These are phyloP conservation scores for Fusarium dimerum DNA, from an alignment of 2,329 filamentous ascomycete species.

Conservation along the genomic window DNA sequence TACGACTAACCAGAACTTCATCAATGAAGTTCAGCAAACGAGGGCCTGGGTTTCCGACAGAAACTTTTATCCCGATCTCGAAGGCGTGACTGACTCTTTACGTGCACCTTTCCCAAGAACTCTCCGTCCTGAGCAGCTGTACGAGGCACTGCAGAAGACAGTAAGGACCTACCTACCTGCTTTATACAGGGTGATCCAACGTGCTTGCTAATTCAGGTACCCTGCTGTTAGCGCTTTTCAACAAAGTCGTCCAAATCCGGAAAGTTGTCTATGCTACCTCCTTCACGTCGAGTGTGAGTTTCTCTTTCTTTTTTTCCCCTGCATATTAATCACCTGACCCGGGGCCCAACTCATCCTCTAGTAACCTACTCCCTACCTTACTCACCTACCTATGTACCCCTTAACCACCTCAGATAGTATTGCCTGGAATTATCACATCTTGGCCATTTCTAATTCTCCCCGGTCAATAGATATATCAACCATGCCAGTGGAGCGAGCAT, in stretches of 20 bases:
- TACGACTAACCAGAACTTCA: too few relatives aligned
- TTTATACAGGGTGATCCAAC: background rate
- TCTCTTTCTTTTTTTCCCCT: too few relatives aligned
- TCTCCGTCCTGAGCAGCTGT: background rate
- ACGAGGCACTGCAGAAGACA: too few relatives aligned
- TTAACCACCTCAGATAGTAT: too few relatives aligned
- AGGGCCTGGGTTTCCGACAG: conserved; percentile 8
- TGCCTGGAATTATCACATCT: too few relatives aligned
- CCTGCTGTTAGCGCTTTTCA: background rate
- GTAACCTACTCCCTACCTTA: background rate
- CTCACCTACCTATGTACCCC: too few relatives aligned
- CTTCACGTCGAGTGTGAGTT: conserved; percentile 4
- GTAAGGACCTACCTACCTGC: background rate
- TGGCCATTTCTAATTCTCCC: background rate
- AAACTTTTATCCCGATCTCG: background rate
- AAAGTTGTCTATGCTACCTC: background rate
- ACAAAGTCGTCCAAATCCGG: background rate
- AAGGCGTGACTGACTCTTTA: background rate
- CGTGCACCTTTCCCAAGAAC: background rate
- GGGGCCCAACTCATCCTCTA: too few relatives aligned
- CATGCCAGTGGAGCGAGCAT: conserved; percentile 6
- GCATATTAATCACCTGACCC: too few relatives aligned
- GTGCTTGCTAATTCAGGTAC: background rate
- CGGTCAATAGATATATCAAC: conserved; percentile 13
- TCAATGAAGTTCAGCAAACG: background rate